A percentile compares a stretch with the other conserved stretches of the same genome.
Conservation (phyloP, 2,329 filamentous ascomycete genomes). For the Colletotrichum lentis region DNA sequence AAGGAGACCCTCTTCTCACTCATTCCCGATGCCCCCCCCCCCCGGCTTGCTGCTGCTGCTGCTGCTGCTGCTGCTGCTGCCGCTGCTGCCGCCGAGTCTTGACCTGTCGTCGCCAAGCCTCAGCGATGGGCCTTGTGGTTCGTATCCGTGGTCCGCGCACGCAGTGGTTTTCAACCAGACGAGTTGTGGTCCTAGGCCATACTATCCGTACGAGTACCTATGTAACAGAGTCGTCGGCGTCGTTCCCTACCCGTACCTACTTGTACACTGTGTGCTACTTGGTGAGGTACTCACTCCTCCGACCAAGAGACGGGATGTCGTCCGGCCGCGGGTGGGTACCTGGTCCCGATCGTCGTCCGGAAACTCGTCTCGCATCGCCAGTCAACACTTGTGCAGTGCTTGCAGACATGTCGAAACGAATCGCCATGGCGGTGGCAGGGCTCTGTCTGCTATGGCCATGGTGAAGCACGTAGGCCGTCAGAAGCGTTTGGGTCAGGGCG, state of each 20-base stretch:
- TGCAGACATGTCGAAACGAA: constrained; percentile 28
- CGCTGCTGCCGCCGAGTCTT: background rate
- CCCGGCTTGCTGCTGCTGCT: constrained; percentile 6
- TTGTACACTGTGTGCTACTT: constrained; percentile 13
- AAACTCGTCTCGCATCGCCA: constrained; percentile 23
- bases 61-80: constrained; percentile 3
- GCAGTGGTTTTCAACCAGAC: constrained; percentile 10
- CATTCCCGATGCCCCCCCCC: constrained; percentile 21
- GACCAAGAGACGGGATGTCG: constrained; percentile 21
- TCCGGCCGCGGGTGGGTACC: constrained; percentile 9
- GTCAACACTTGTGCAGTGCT: constrained; percentile 11
- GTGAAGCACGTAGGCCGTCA: constrained; percentile 37
- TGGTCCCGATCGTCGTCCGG: constrained; percentile 28
- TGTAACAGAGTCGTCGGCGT: background rate
- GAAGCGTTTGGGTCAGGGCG: constrained; percentile 33
- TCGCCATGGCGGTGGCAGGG: constrained; percentile 23
- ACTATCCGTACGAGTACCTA: too few relatives aligned
- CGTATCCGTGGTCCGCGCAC: constrained; percentile 26
- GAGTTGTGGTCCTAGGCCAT: constrained; percentile 6
- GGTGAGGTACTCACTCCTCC: background rate
- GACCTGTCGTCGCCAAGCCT: constrained; percentile 27
- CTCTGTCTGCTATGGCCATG: constrained; percentile 9
- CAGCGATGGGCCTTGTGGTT: constrained; percentile 24
- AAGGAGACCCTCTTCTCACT: constrained; percentile 17
- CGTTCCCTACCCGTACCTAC: background rate